Evolutionary conservation across 352 stramenopile genomes (phyloP).

Genomic region (Porosira glacialis): DNA sequence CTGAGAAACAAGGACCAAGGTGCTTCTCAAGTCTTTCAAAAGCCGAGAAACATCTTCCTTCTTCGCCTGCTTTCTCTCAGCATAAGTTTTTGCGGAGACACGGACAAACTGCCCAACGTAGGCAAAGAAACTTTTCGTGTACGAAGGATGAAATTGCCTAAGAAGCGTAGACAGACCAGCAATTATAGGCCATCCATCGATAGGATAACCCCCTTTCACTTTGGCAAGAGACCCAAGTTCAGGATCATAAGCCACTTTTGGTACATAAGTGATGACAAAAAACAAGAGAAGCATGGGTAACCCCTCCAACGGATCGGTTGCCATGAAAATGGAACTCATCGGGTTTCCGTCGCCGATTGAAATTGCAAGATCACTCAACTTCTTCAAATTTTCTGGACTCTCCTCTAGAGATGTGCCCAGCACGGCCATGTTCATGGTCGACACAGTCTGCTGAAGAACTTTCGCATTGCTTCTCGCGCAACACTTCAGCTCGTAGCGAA

Average conservation of each 20-base stretch:
- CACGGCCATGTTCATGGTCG: constrained; percentile 83
- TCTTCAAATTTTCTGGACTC: constrained; percentile 23
- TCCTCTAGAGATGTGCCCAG: constrained; percentile 13
- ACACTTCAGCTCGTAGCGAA: constrained; percentile 88
- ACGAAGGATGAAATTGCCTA: constrained; percentile 92
- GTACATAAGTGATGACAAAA: constrained; percentile 89
- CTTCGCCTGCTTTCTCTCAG: constrained; percentile 28
- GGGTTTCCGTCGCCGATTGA: constrained; percentile 89
- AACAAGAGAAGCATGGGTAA: constrained; percentile 88
- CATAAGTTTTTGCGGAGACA: constrained; percentile 63
- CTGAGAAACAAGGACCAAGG: constrained; percentile 37
- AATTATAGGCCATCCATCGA: constrained; percentile 88
- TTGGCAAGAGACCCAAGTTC: constrained; percentile 87
- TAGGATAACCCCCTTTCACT: constrained; percentile 85
- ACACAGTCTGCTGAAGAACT: constrained; percentile 84
- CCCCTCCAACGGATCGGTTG: constrained; percentile 86
- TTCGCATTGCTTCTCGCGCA: constrained; percentile 87
- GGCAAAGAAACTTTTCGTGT: constrained; percentile 88
- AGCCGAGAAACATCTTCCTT: constrained; percentile 43
- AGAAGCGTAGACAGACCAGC: constrained; percentile 88
- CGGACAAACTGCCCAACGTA: constrained; percentile 91
- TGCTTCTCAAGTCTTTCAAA: constrained; percentile 41
- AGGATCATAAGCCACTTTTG: constrained; percentile 88
- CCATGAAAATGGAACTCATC: constrained; percentile 92
- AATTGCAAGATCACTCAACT: constrained; percentile 87